Base-by-base conservation (phyloP, 495 filamentous ascomycete species). In the Penicillium ochrochloron region DNA sequence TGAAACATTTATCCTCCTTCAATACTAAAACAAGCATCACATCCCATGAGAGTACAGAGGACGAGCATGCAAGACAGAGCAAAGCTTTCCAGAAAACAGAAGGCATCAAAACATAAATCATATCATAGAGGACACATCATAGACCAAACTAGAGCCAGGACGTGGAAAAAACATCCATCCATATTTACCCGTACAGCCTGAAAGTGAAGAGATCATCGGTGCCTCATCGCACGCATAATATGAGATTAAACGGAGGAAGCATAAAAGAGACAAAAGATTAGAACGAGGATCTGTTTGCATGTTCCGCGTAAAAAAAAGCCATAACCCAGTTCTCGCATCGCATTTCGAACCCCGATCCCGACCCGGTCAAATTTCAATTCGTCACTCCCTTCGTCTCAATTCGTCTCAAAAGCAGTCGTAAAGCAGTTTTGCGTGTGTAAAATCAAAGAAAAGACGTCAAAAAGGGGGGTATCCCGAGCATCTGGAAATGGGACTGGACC, bases 341-440 rank as follows among this genome's bases (percentile, higher is more conserved):
- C 63, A 66, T 62, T 12, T 17, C 10, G 12, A 5, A 41, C 17
- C 37, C 63, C 55, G 52, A 51, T 60, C 35, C 48, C 59, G 54
- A 56, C 53, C 48, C 50, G 57, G 23, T 65, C 42, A 35, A 29
- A 23, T 56, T 56, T 34, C 53, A 55, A 25, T 57, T 64, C 61
- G 59, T 73, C 42, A 63, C 63, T 64, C 41, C 62, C 50, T 61
- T 63, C 58, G 54, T 34, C 15, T 58, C 35, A 60, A 37, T 11
- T 64, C 61, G 54, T 34, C 17, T 58, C 35, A 57, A 64, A 54
- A 62, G 46, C 46, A 57, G 61, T 41, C 64, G 48, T 64, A 57
- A 42, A 27, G 17, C 34, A 57, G 48, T 55, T 48, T 63, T 58
- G 55, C 57, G 59, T 52, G 57, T 41, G 50, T 54, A n/a, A 10